phyloP scores from a whole-genome alignment of 2,329 filamentous ascomycete genomes.

The Calonectria pseudoreteaudii region DNA sequence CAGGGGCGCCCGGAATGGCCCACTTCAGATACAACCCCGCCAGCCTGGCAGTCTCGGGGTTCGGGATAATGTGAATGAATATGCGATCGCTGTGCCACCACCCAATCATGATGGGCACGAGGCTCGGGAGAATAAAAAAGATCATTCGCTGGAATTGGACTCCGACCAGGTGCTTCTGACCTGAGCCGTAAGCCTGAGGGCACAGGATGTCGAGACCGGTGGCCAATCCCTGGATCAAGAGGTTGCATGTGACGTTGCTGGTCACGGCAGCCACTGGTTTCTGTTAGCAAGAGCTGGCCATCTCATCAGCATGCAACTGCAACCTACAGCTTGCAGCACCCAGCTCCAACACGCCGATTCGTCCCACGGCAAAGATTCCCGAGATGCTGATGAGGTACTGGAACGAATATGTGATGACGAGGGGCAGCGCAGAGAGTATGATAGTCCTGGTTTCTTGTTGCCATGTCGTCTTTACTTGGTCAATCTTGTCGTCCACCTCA shows the following conservation, averaged over 20 bases:
- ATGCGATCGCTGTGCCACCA: constrained; percentile 78
- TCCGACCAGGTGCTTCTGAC: constrained; percentile 87
- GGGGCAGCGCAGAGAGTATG: constrained; percentile 74
- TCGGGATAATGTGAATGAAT: constrained; percentile 60
- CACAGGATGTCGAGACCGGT: constrained; percentile 94
- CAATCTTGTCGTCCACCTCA: background rate
- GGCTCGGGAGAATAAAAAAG: constrained; percentile 78
- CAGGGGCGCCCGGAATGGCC: constrained; percentile 78
- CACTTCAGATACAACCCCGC: constrained; percentile 80
- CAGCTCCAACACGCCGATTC: constrained; percentile 73
- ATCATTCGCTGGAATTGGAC: constrained; percentile 86
- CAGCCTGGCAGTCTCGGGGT: constrained; percentile 72
- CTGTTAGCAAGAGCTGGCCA: background rate
- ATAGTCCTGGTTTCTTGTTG: constrained; percentile 88
- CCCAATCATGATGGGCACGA: constrained; percentile 76
- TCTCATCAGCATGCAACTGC: background rate
- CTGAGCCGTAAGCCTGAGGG: constrained; percentile 92
- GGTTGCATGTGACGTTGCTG: background rate
- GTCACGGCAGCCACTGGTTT: background rate
- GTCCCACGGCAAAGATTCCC: constrained; percentile 82
- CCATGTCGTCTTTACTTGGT: constrained; percentile 69
- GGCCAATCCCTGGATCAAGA: constrained; percentile 76
- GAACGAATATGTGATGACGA: constrained; percentile 78
- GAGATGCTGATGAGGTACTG: constrained; percentile 87
- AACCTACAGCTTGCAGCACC: constrained; percentile 46